Evolutionary conservation across 306 rosid species (phyloP).

Genomic region (Castanea sativa): DNA sequence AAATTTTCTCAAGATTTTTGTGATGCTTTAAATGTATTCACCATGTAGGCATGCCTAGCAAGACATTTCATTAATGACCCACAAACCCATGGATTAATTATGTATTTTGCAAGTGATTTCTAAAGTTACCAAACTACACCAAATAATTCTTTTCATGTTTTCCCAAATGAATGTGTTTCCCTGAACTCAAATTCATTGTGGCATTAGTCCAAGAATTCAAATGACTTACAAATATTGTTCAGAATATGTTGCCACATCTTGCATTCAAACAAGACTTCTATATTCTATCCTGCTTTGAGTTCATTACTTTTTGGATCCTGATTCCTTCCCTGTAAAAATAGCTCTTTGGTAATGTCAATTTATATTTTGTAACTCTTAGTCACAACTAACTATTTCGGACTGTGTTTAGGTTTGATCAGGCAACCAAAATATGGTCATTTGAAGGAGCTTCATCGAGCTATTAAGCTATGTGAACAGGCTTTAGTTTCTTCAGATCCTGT

Average conservation of each 20-base stretch:
- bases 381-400: constrained; percentile 16
- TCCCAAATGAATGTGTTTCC: neutral
- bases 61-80: neutral
- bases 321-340: constrained; percentile 4
- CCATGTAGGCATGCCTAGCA: neutral
- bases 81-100: neutral
- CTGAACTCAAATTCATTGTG: neutral
- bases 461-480: constrained; percentile 75
- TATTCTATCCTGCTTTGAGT: neutral
- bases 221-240: neutral
- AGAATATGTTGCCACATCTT: neutral
- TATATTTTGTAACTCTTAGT: constrained; percentile 1
- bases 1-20: constrained; percentile 2
- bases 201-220: neutral
- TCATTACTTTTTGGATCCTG: neutral
- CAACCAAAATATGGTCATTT: constrained; percentile 87
- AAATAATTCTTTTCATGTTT: neutral
- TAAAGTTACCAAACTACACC: neutral
- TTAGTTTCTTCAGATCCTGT: constrained; percentile 82
- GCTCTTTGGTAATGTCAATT: constrained; percentile 5
- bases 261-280: neutral
- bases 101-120: neutral
- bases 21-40: neutral
- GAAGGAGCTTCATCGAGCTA: constrained; percentile 80
- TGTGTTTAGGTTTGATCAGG: constrained; percentile 68